Evolutionary conservation across 2,329 filamentous ascomycete species (phyloP).

Genomic region (Botryosphaeria agaves): DNA sequence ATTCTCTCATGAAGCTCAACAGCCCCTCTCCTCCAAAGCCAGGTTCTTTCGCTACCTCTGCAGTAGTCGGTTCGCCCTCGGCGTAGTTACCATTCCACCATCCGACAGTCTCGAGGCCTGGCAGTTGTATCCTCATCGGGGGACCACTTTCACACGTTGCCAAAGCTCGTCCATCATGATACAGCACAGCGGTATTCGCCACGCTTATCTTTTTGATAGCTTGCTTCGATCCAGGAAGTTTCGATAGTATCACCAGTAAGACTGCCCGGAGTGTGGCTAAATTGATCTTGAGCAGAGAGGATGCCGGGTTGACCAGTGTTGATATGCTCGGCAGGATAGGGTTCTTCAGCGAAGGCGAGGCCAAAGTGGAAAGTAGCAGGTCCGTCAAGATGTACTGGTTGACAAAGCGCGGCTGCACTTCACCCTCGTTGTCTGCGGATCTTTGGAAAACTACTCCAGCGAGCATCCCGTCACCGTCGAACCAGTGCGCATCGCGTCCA

Average conservation of each 20-base stretch:
- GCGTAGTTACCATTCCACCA: slow-evolving; percentile 47
- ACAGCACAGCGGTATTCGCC: slow-evolving; percentile 49
- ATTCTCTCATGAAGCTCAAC: slow-evolving; percentile 47
- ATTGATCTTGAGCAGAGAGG: slow-evolving; percentile 32
- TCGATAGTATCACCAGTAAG: slow-evolving; percentile 38
- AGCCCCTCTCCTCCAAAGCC: slow-evolving; percentile 38
- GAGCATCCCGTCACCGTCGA: slow-evolving; percentile 61
- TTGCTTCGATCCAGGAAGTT: slow-evolving; percentile 36
- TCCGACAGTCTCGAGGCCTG: slow-evolving; percentile 47
- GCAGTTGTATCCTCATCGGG: slow-evolving; percentile 47
- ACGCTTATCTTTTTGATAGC: slow-evolving; percentile 51
- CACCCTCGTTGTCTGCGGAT: slow-evolving; percentile 17
- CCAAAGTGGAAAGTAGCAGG: slow-evolving; percentile 37
- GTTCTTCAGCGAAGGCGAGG: slow-evolving; percentile 27
- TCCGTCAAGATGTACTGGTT: slow-evolving; percentile 56
- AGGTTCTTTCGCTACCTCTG: slow-evolving; percentile 8
- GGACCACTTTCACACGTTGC: slow-evolving; percentile 57
- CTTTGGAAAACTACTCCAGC: slow-evolving; percentile 45
- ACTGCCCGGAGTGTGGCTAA: slow-evolving; percentile 39
- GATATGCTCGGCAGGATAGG: slow-evolving; percentile 52
- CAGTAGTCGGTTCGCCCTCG: slow-evolving; percentile 30
- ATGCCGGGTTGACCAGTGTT: slow-evolving; percentile 43
- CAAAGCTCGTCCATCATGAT: slow-evolving; percentile 50
- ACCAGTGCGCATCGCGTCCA: slow-evolving; percentile 51
- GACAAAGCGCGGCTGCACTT: slow-evolving; percentile 44